Conservation (phyloP, 1,284 basidiomycete genomes). For the Ganoderma multipileum region DNA sequence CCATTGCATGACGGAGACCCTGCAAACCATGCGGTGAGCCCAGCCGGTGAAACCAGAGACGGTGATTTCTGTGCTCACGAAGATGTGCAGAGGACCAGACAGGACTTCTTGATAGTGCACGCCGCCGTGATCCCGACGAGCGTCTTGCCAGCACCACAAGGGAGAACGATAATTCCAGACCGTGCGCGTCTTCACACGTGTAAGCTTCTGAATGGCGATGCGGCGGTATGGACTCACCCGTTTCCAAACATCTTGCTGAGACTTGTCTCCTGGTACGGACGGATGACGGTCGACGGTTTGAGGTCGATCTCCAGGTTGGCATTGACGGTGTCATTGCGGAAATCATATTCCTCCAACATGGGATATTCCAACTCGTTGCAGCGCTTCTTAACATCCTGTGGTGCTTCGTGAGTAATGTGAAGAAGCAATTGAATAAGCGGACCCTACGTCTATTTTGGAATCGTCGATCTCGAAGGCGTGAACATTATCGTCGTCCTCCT, state of each 20-base stretch:
- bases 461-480: conserved; percentile 96
- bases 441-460: conserved; percentile 85
- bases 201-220: neutral
- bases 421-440: neutral
- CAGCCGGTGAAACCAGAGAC: neutral
- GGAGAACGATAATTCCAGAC: conserved; percentile 98
- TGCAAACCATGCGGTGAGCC: conserved; percentile 40
- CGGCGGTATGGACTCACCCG: conserved; percentile 61
- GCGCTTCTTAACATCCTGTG: conserved; percentile 87
- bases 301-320: conserved; percentile 96
- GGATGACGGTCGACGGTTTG: conserved; percentile 94
- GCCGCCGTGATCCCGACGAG: conserved; percentile 99
- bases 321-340: conserved; percentile 94
- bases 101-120: conserved; percentile 99
- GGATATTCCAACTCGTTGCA: conserved; percentile 96
- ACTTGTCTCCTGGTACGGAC: conserved; percentile 97
- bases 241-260: conserved; percentile 99
- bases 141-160: conserved; percentile 99
- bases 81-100: conserved; percentile 96
- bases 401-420: neutral
- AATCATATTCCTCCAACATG: conserved; percentile 98
- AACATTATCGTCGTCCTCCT: conserved; percentile 95
- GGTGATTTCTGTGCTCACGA: conserved; percentile 64
- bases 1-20: conserved; percentile 98
- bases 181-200: conserved; percentile 77